A percentile compares a stretch with the other conserved stretches of the same genome.
Conservation (phyloP, 208 protist genomes). For the Crithidia bombi region DNA sequence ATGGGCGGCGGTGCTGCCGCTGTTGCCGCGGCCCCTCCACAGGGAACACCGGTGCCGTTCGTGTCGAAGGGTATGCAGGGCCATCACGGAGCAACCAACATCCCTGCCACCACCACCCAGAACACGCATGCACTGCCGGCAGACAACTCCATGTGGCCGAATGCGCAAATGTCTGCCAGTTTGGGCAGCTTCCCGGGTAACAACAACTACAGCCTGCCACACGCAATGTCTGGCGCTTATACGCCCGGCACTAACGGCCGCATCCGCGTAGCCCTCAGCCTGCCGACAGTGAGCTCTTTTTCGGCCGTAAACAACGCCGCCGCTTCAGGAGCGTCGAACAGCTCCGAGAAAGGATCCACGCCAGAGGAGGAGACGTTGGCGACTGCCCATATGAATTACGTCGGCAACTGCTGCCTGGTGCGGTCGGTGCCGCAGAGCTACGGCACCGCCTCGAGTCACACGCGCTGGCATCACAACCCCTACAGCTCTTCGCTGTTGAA, state of each 20-base stretch:
- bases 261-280: slow-evolving; percentile 25
- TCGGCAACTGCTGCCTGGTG: slow-evolving; percentile 13
- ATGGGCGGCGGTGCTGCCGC: background rate
- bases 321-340: slow-evolving; percentile 19
- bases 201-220: slow-evolving; percentile 10
- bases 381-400: background rate
- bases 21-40: too few species aligned
- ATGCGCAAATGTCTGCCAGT: slow-evolving; percentile 10
- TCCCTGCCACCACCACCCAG: background rate
- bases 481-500: slow-evolving; percentile 20
- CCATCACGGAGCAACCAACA: slow-evolving; percentile 9
- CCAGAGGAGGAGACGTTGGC: slow-evolving; percentile 20
- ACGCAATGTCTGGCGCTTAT: background rate
- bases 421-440: slow-evolving; percentile 21
- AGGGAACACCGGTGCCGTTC: slow-evolving; percentile 5
- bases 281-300: slow-evolving; percentile 14
- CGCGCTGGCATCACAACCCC: slow-evolving; percentile 41
- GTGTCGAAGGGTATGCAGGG: slow-evolving; percentile 18
- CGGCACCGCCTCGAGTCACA: slow-evolving; percentile 13
- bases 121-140: background rate
- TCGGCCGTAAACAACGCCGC: background rate
- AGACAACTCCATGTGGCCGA: slow-evolving; percentile 1
- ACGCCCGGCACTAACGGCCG: slow-evolving; percentile 14
- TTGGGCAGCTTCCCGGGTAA: slow-evolving; percentile 22
- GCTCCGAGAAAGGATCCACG: slow-evolving; percentile 31